Evolutionary conservation across 2,329 filamentous ascomycete genomes (phyloP), one percentile per base, ranked within the genome.

Genomic region (Orbilia quercus): DNA sequence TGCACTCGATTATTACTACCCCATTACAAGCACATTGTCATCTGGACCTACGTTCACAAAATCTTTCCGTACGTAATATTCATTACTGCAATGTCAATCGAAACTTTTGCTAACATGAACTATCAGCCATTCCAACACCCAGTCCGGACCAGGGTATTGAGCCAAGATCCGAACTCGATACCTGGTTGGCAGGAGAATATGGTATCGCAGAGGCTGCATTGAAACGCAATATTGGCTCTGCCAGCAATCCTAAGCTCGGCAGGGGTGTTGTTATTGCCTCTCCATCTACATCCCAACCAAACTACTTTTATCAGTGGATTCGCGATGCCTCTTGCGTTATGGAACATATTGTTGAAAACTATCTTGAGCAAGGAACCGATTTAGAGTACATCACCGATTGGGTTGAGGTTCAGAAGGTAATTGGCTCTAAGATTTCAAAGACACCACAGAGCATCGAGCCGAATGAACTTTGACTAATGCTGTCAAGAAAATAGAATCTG

Each of bases 221-320:
- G 62, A 74, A 74, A 34, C 55, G 57, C 18, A 74, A 74, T 25
- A 74, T 74, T 23, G 70, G 70, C 6, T 67, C 63, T 2, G 50
- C 28, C 38, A 12, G 28, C 7, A 74, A 74, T 16, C 51, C 70
- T 1, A 38, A 62, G 2, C 66, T 74, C 2, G 62, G 62, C 2
- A 69, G 53, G 40, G 82, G 82, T 31, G 81, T 80, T 2, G 81
- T 83, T 1, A 77, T 83, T 34, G 82, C 82, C 23, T 83, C 82
- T 60, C 82, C 82, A 2, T 82, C 80, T 14, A 79, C 77, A 25
- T 67, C 79, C 1, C 76, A 78, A 16, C 82, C 82, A 9, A 79
- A 83, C 67, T 83, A 83, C 75, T 83, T 80, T 76, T 83, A 80
- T 74, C 82, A 83, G 75, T 83, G 82, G 82, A 79, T 82, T 36